Base-by-base conservation (phyloP, 2,329 filamentous ascomycete genomes). In the Paraphoma sp. region DNA sequence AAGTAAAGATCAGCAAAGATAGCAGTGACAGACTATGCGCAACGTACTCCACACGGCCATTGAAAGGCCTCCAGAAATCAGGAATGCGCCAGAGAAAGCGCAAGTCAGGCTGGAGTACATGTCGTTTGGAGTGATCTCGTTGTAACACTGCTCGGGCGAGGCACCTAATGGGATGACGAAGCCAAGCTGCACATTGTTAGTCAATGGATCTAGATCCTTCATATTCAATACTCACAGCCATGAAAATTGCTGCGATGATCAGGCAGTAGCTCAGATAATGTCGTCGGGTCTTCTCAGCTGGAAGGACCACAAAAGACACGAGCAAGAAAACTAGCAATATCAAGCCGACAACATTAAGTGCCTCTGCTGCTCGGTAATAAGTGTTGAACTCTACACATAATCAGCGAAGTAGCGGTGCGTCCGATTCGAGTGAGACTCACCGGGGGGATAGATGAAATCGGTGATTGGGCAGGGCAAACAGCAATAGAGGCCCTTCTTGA, bases 211-310 rank as follows among this genome's bases (percentile, higher is more conserved):
- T 43, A 23, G 17, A 8, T 23, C 4, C 17, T 4, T 11, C 17
- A 31, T 18, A 16, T n/a, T 2, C 12, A 9, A 8, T 16, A 82
- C 90, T 81, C 79, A 93, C 91, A 74, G 90, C 90, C 84, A 98
- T 91, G 54, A 94, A 82, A 42, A 89, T 80, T 41, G 94, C 87
- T 4, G 87, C 91, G 44, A 91, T 77, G 5, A 91, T 90, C 49
- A 98, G 82, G 74, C 92, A 95, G 62, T 97, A 89, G 72, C 91
- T 97, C 38, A 99, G 82, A 71, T 98, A 98, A 76, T 99, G 95
- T 51, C 93, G 88, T 71, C 92, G 87, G 6, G 95, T 97, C 80
- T 92, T 94, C 68, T 96, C 92, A 23, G 92, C 87, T 0, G 95
- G 93, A 18, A 99, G 82, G 12, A 89, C 82, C 3, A 87, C 80